Base-by-base conservation (phyloP, 1,284 basidiomycete genomes). In the Pseudozyma sp. region DNA sequence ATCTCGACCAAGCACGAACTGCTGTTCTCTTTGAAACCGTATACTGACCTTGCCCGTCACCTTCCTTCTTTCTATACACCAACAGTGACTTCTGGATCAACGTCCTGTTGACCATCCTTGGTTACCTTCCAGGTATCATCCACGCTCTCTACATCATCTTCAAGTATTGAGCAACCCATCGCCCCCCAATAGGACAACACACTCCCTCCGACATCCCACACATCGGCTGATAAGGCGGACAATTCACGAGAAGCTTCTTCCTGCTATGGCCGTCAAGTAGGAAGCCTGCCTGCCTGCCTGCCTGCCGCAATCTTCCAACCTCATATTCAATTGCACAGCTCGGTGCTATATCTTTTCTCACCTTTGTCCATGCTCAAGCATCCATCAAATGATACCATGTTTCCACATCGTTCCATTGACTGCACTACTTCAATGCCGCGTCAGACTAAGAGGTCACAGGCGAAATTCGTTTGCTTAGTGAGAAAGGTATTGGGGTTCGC, bases 111-210 rank as follows among this genome's bases (percentile, higher is more conserved):
- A 78, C 74, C 54, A 80, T 80, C 51, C 77, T 80, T 39, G 78
- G 78, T 65, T 80, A 69, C 54, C 17, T 70, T 29, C 71, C 78
- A 24, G 78, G 78, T 62, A 80, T 80, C 75, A 74, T 80, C 62
- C 77, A 79, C 75, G 78, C 78, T 39, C 68, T 80, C 44, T 80
- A 80, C 76, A 70, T 80, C 61, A 80, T 80, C 63, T 72, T 80
- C 76, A 78, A 75, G 58, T 78, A 77, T 49, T 78, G 60, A 69
- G 65, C 54, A 57, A 14, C 6, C 35, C 24, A 4, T 24, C 24
- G 13, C n/a, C n/a, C 24, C 33, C 29, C 35, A 14, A 37, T 37
- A 37, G 8, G 1, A 37, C 35, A 37, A 5, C 14, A 9, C 35
- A 14, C 9, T 9, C 35, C 35, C 35, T 10, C 35, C 24, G 24